phyloP scores from a whole-genome alignment of 177 flowering plant species.

The Vitis hybrid region DNA sequence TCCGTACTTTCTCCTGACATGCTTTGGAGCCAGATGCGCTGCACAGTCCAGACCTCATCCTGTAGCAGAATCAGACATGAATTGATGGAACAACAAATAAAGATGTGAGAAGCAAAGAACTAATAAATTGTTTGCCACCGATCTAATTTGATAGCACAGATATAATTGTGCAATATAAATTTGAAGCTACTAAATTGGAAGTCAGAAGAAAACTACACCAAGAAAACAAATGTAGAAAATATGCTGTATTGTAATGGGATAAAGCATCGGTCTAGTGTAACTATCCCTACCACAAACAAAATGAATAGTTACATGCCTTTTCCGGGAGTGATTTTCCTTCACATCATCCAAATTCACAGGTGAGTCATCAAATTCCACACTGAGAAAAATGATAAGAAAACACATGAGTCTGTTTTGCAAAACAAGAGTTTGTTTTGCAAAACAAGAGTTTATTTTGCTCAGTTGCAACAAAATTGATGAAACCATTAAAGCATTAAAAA shows the following conservation, averaged over 20 bases:
- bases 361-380: conserved; percentile 44
- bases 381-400: conserved; percentile 14
- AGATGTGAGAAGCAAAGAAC: neutral
- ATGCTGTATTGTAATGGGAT: too few species aligned
- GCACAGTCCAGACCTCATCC: conserved; percentile 54
- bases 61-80: conserved; percentile 21
- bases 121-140: neutral
- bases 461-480: neutral
- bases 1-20: conserved; percentile 74
- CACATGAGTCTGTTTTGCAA: neutral
- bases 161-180: too few species aligned
- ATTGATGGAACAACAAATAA: neutral
- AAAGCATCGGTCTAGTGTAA: too few species aligned
- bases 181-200: neutral
- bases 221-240: neutral
- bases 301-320: conserved; percentile 34
- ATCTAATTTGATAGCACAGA: neutral
- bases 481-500: too few species aligned
- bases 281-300: too few species aligned
- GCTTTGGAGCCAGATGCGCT: conserved; percentile 71
- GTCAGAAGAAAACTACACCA: neutral
- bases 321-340: conserved; percentile 47
- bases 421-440: neutral
- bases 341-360: conserved; percentile 38
- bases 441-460: neutral